Evolutionary conservation across 768 basidiomycete genomes (phyloP).

Genomic region (Asterophora parasitica): DNA sequence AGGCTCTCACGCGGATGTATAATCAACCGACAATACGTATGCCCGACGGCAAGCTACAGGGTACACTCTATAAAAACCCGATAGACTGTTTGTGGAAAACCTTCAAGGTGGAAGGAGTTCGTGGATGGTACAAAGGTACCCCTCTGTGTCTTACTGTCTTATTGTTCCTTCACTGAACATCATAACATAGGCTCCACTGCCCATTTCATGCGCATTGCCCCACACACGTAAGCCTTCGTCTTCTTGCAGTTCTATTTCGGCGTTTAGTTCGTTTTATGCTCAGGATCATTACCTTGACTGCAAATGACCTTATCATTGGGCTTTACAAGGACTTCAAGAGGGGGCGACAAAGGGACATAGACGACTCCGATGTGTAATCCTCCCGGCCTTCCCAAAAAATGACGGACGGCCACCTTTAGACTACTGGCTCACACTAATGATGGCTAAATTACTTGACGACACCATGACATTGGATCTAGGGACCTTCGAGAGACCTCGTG

Average conservation of each 20-base stretch:
- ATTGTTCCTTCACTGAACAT: background rate
- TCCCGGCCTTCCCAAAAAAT: background rate
- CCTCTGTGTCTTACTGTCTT: background rate
- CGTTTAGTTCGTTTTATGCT: background rate
- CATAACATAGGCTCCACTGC: slow-evolving; percentile 72
- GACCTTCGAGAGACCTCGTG: too few species aligned
- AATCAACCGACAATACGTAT: slow-evolving; percentile 82
- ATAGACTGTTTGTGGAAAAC: slow-evolving; percentile 98
- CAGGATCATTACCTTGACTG: slow-evolving; percentile 87
- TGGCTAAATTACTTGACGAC: background rate
- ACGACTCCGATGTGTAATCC: slow-evolving; percentile 3
- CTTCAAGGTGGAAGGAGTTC: slow-evolving; percentile 78
- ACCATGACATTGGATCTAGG: background rate
- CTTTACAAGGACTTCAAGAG: slow-evolving; percentile 51
- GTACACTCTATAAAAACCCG: slow-evolving; percentile 83
- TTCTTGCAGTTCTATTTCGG: background rate
- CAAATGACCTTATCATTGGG: slow-evolving; percentile 73
- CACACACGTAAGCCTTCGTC: slow-evolving; percentile 67
- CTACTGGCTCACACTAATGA: background rate
- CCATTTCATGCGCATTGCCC: slow-evolving; percentile 89
- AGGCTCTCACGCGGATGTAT: slow-evolving; percentile 92
- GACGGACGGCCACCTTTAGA: background rate
- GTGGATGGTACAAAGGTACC: slow-evolving; percentile 93
- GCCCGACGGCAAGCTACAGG: slow-evolving; percentile 67
- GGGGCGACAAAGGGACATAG: slow-evolving; percentile 26